These are phyloP conservation scores for Colletotrichum eleusines DNA, from an alignment of 2,329 filamentous ascomycete species.

Conservation along the genomic window DNA sequence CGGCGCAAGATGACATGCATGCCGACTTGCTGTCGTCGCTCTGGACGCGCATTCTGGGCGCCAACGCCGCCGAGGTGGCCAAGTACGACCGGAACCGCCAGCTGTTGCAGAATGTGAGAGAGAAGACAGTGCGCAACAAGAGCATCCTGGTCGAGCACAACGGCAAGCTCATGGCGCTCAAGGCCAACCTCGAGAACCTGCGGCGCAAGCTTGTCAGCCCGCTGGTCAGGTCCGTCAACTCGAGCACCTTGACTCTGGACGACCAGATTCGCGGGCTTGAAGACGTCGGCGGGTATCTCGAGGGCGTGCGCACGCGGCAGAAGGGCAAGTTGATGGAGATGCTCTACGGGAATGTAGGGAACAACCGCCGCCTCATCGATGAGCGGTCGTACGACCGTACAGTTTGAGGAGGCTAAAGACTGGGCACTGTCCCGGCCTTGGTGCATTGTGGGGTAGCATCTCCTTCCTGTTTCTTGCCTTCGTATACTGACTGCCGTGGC, in stretches of 20 bases:
- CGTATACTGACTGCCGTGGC: conserved; percentile 19
- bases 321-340: conserved; percentile 87
- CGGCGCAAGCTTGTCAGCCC: conserved; percentile 87
- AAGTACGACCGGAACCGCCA: conserved; percentile 94
- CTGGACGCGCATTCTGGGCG: conserved; percentile 87
- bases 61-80: conserved; percentile 78
- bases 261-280: conserved; percentile 88
- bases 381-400: conserved; percentile 41
- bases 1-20: conserved; percentile 83
- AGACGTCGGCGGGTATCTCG: conserved; percentile 82
- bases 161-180: conserved; percentile 83
- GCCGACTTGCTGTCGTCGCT: conserved; percentile 85
- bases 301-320: conserved; percentile 80
- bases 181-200: conserved; percentile 87
- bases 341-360: conserved; percentile 69
- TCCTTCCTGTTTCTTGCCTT: conserved; percentile 6
- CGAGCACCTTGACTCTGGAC: conserved; percentile 79
- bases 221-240: conserved; percentile 77
- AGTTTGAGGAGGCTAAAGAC: not conserved
- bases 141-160: conserved; percentile 88
- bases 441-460: not conserved
- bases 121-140: conserved; percentile 89
- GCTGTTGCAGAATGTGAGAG: conserved; percentile 81
- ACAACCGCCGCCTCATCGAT: conserved; percentile 51
- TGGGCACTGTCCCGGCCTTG: not conserved